Base-by-base conservation (phyloP, 2,329 filamentous ascomycete species). In the Trichoderma koningii region DNA sequence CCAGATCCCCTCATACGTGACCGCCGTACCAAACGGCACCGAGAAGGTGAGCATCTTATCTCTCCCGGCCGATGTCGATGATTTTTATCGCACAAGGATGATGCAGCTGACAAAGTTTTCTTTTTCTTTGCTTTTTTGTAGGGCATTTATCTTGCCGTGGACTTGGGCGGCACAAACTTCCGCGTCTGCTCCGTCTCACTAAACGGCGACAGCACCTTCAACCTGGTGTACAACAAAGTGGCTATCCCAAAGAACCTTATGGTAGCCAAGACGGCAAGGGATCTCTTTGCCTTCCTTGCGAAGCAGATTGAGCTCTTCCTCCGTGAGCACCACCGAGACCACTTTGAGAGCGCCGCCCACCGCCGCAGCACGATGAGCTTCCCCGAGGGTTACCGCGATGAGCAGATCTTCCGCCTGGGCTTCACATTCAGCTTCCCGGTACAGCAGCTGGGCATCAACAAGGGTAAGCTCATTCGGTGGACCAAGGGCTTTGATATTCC, bases 361-460 rank as follows among this genome's bases (percentile, higher is more conserved):
- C 86, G 89, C 67, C 86, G 89, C 67, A 80, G 85, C 68, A 88
- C 87, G 3, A 77, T 82, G 55, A 86, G 83, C 75, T 82, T 83
- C 28, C 82, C 82, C 21, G 81, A 85, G 56, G 86, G 85, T 30
- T 87, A 82, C 73, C 81, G 82, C 62, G 87, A 92, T 68, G 87
- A 94, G 75, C 84, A 94, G 66, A 86, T 95, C 67, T 97, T 98
- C 80, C 91, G 93, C 72, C 83, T 99, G 48, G 95, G 95, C n/a
- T 99, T 99, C 80, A 99, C 95, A 61, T 99, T 99, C 79, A 96
- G 91, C 75, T 99, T 98, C 80, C 95, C 95, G 3, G 93, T 98
- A 45, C 87, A 96, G 75, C 95, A 99, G 77, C 83, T 91, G 65
- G 93, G 92, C 45, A 97, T 99, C 76, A 98, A 98, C 83, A 94